Conservation (phyloP, 148 eudicot genomes). For the Amaranthus hypochondriacus region DNA sequence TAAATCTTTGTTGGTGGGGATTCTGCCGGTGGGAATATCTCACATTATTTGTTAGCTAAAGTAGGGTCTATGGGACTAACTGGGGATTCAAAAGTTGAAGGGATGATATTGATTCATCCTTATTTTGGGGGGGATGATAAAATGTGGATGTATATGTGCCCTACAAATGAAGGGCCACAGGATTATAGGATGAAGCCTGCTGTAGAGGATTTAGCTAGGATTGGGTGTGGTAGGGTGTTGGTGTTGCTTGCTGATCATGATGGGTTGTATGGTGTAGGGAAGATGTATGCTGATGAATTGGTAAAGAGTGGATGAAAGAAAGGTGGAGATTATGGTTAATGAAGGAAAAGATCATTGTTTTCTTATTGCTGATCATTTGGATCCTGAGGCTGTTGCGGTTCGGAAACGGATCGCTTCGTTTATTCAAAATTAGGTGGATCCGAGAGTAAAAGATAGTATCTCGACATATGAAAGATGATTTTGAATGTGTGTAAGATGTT, state of each 20-base stretch:
- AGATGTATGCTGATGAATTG: slow-evolving; percentile 29
- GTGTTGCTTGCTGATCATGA: slow-evolving; percentile 39
- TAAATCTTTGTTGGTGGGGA: slow-evolving; percentile 42
- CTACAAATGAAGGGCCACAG: slow-evolving; percentile 25
- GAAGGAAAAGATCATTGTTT: slow-evolving; percentile 34
- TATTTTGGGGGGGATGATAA: slow-evolving; percentile 34
- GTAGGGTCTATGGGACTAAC: slow-evolving; percentile 21
- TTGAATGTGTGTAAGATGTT: no score
- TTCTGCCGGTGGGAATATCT: slow-evolving; percentile 48
- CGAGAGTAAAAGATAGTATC: no score
- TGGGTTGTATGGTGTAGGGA: slow-evolving; percentile 18
- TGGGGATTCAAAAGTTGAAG: slow-evolving; percentile 19
- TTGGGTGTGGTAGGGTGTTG: slow-evolving; percentile 34
- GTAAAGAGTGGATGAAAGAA: slow-evolving; percentile 38
- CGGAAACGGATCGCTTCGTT: slow-evolving; percentile 23
- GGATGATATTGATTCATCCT: slow-evolving; percentile 34
- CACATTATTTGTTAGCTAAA: slow-evolving; percentile 27
- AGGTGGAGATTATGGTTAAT: slow-evolving; percentile 30
- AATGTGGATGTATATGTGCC: slow-evolving; percentile 42
- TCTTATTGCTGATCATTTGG: slow-evolving; percentile 19
- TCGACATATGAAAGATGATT: no score
- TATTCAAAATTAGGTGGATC: slow-evolving; percentile 5
- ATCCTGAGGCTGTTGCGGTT: slow-evolving; percentile 27
- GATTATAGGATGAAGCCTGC: slow-evolving; percentile 39
- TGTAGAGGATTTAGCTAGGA: slow-evolving; percentile 19